Percentiles rank a stretch among this genome's conserved stretches.
phyloP scores from a whole-genome alignment of 768 basidiomycete species.

The Mycena indigotica region DNA sequence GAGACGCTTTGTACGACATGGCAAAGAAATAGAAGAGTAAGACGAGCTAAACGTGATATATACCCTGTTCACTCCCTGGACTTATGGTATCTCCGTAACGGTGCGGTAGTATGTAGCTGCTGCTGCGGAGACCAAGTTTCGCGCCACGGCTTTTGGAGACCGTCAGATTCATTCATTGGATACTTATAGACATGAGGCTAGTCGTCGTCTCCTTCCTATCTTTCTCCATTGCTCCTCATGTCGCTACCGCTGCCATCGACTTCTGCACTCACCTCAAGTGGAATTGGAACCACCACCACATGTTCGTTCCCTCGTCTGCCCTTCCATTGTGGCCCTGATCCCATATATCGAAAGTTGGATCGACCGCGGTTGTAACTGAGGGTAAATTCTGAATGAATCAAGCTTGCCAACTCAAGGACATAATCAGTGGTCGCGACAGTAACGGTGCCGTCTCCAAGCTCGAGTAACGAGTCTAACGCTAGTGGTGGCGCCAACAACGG shows the following conservation, averaged over 20 bases:
- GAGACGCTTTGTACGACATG: constrained; percentile 49
- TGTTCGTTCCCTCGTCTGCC: too few relatives aligned
- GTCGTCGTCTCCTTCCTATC: too few relatives aligned
- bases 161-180: background rate
- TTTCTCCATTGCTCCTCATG: too few relatives aligned
- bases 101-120: background rate
- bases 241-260: too few relatives aligned
- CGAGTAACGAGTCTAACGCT: background rate
- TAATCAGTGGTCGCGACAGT: background rate
- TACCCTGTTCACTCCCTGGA: too few relatives aligned
- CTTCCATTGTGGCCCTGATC: too few relatives aligned
- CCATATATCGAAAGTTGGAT: too few relatives aligned
- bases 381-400: background rate
- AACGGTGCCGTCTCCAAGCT: background rate
- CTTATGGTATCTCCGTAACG: too few relatives aligned
- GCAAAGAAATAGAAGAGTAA: constrained; percentile 20
- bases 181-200: background rate
- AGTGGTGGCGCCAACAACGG: too few relatives aligned
- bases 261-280: too few relatives aligned
- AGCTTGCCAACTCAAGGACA: background rate
- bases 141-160: background rate
- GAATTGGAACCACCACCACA: too few relatives aligned
- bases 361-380: background rate
- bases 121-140: background rate
- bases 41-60: too few relatives aligned